Percentiles rank a stretch among this genome's conserved stretches.
These are phyloP conservation scores for Malassezia nana DNA, from an alignment of 1,284 basidiomycete species.

Conservation along the genomic window DNA sequence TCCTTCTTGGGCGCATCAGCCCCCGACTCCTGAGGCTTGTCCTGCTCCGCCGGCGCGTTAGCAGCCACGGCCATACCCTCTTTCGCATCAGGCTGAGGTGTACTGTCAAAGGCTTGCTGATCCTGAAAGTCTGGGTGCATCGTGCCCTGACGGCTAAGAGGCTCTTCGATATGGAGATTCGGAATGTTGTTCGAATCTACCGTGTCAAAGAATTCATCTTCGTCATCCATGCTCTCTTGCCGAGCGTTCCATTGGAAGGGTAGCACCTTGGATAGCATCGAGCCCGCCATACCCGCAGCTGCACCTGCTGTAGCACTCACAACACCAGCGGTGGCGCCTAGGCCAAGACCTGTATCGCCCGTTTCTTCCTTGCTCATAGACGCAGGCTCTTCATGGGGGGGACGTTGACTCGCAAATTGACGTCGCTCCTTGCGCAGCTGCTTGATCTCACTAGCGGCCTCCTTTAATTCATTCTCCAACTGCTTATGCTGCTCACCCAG, in stretches of 20 bases:
- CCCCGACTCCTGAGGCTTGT: neutral
- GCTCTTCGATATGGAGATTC: constrained; percentile 31
- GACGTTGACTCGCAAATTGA: constrained; percentile 15
- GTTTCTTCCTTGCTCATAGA: neutral
- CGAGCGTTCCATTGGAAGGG: neutral
- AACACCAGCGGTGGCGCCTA: neutral
- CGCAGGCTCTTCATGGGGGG: neutral
- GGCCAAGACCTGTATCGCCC: neutral
- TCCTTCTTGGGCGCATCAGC: constrained; percentile 10
- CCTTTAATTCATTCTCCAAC: constrained; percentile 61
- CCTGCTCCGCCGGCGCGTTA: neutral
- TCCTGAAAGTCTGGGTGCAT: neutral
- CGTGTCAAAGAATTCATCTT: constrained; percentile 96
- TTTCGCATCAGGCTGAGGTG: neutral
- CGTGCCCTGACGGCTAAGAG: constrained; percentile 18
- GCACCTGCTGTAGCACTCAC: constrained; percentile 1
- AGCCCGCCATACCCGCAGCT: neutral
- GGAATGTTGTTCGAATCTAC: constrained; percentile 61
- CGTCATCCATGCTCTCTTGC: constrained; percentile 55
- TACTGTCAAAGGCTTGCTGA: neutral
- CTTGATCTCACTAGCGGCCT: constrained; percentile 52
- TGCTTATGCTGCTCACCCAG: constrained; percentile 78
- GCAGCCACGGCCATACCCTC: neutral
- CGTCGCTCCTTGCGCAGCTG: constrained; percentile 49
- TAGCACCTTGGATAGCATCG: neutral